Base-by-base conservation (phyloP, 306 rosid genomes). In the Vigna angularis region DNA sequence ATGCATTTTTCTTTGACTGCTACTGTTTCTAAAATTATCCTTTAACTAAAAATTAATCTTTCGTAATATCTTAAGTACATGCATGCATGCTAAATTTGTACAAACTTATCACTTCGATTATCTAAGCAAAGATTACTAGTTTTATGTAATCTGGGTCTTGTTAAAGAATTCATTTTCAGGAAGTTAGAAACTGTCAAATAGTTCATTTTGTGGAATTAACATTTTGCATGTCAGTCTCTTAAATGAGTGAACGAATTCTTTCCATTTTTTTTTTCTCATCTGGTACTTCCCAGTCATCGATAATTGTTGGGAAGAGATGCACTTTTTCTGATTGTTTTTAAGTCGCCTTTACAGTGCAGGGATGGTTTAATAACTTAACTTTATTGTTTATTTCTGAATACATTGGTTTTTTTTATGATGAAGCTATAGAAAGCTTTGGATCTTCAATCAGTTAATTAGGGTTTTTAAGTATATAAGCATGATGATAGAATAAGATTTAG, bases 181-280 rank as follows among this genome's bases (percentile, higher is more conserved):
- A 79, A 61, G 24, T 13, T 36, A 77, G 40, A 17, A 68, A 55
- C 3, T 7, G 72, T 22, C 77, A 53, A 61, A 62, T 16, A 72
- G 32, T 55, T 68, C 61, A 55, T 26, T 47, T 53, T 17, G 34
- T 24, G 26, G 26, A 24, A 24, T 2, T 24, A 24, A 24, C 3
- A 24, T 24, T 24, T 24, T 24, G 26, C 26, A 24, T 24, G 2
- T 24, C 26, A 24, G 3, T 24, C 26, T 24, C 26, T 24, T 24
- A 24, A 24, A 24, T 2, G 26, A 24, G 26, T 24, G 32, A 49
- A 32, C 36, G 30, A 70, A 24, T 36, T 16, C 8, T 42, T 82
- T 53, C 50, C 44, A 9, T 3, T 28, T 28, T 55, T 22, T 32
- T 24, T 26, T 34, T 34, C 69, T 61, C 70, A 74, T 47, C 32